These are phyloP conservation scores for Pestalotiopsis sp. DNA, from an alignment of 2,329 filamentous ascomycete species.

Conservation along the genomic window DNA sequence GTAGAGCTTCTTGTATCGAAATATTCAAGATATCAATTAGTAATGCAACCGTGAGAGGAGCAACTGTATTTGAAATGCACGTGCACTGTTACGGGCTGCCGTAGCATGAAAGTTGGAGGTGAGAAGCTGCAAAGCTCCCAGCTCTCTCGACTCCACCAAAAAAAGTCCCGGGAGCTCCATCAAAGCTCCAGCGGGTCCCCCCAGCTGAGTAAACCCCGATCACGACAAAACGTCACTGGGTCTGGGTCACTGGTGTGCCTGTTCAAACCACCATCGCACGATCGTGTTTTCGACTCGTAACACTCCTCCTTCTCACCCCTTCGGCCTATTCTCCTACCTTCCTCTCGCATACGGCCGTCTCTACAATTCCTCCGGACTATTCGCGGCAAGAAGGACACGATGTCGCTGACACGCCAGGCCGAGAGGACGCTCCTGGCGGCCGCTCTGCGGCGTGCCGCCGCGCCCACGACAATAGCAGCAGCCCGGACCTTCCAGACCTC, in stretches of 20 bases:
- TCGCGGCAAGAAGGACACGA: conserved; percentile 4
- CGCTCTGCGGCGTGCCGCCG: conserved; percentile 14
- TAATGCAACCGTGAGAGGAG: no score
- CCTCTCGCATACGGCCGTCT: neutral
- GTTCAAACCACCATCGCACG: neutral
- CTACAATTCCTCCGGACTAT: neutral
- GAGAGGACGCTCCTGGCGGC: conserved; percentile 13
- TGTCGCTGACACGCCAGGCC: conserved; percentile 18
- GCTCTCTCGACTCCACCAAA: conserved; percentile 1
- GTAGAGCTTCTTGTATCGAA: no score
- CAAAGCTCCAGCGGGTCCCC: neutral
- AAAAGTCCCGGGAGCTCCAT: conserved; percentile 1
- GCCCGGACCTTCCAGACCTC: conserved; percentile 17
- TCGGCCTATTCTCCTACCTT: neutral
- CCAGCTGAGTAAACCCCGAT: neutral
- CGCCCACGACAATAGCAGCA: neutral
- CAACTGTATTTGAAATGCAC: neutral
- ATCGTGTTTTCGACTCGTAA: neutral
- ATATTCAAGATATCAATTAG: no score
- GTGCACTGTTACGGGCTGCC: neutral
- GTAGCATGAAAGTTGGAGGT: neutral
- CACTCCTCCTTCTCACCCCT: neutral
- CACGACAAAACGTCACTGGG: conserved; percentile 1
- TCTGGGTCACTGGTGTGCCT: neutral
- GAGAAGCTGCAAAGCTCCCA: neutral